phyloP scores from a whole-genome alignment of 2,329 filamentous ascomycete genomes.

The Epichloe sibirici region DNA sequence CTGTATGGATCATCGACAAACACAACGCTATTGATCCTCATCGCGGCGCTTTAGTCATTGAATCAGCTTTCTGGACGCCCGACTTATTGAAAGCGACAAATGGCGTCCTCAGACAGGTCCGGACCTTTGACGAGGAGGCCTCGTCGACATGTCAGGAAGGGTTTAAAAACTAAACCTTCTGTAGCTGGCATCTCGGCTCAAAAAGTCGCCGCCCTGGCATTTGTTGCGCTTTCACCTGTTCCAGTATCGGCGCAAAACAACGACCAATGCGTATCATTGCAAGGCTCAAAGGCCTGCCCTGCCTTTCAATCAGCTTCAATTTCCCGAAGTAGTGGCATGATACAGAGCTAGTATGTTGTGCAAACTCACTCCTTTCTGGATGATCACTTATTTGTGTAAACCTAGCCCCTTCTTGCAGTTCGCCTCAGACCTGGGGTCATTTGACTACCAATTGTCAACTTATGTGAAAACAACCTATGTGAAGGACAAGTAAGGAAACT shows the following conservation, averaged over 20 bases:
- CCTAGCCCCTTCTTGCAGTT: conserved; percentile 65
- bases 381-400: conserved; percentile 22
- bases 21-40: background rate
- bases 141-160: background rate
- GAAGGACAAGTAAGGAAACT: conserved; percentile 51
- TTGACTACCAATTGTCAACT: conserved; percentile 60
- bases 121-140: background rate
- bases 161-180: background rate
- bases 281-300: conserved; percentile 56
- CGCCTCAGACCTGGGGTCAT: conserved; percentile 63
- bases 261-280: conserved; percentile 49
- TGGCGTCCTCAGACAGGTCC: background rate
- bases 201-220: conserved; percentile 9
- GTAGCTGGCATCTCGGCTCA: background rate
- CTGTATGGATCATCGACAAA: conserved; percentile 4
- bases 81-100: background rate
- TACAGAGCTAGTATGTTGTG: conserved; percentile 50
- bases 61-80: background rate
- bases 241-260: conserved; percentile 24
- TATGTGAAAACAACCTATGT: conserved; percentile 70
- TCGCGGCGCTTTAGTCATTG: background rate
- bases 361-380: background rate
- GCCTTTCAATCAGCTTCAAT: conserved; percentile 63
- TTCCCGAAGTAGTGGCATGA: conserved; percentile 46
- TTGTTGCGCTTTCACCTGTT: conserved; percentile 16